Evolutionary conservation across 768 basidiomycete genomes (phyloP), one percentile per base, ranked within the genome.

Genomic region (Leccinum ochraceum): DNA sequence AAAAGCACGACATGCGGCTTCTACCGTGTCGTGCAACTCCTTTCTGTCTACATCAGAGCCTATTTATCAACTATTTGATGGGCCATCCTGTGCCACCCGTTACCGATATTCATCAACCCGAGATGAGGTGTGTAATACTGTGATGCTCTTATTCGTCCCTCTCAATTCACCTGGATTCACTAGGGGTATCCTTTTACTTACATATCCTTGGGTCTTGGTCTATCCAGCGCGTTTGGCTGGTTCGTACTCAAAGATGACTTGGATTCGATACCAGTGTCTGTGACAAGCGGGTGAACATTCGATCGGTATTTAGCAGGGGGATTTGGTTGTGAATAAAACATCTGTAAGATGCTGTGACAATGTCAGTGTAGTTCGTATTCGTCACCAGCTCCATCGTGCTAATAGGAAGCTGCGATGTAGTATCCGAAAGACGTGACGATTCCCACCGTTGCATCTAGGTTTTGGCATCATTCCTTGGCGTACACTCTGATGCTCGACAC

Each of bases 61-160:
- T 16, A 58, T 77, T 24, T 67, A 72, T 28, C 70, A 77, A 63
- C 55, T 80, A 16, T 83, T 82, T 60, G 81, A 82, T 28, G 81
- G 81, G 3, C 82, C 82, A 17, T 80, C 82, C 6, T 73, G 76
- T 30, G 63, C 68, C 46, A 63, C 46, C 20, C 66, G 61, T 39
- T 67, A 67, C 34, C 63, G 26, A 60, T 64, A 67, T 11, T 58
- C 62, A 53, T 20, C 57, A 2, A 32, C 56, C 8, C 58, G 37
- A 6, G 50, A 60, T 14, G 57, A 63, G 65, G 72, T 62, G 58
- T 14, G 67, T 69, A 32, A 67, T 14, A 9, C 22, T n/a, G 11
- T 56, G 24, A 2, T 50, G 30, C 11, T 30, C 48, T 39, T 17
- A 22, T 28, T 51, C 11, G 2, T 26, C 39, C 7, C 32, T 48